Evolutionary conservation across 495 filamentous ascomycete species (phyloP).

Genomic region (Astrocystis sublimbata): DNA sequence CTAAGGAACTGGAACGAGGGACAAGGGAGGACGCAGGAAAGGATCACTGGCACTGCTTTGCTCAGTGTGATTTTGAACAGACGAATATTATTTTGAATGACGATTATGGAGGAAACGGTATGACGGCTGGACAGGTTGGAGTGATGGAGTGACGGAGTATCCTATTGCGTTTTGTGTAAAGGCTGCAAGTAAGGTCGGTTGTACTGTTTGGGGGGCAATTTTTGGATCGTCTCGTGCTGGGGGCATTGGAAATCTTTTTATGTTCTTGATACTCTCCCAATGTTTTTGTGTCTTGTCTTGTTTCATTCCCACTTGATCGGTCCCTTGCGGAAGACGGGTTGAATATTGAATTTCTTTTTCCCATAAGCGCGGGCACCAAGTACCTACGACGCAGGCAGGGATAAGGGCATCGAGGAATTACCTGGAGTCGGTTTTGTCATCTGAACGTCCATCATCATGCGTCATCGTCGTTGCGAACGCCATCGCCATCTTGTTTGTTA

Average conservation of each 20-base stretch:
- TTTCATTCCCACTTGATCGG: constrained; percentile 27
- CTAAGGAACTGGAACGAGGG: constrained; percentile 8
- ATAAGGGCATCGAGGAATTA: constrained; percentile 26
- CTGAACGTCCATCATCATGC: constrained; percentile 26
- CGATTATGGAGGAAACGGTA: constrained; percentile 17
- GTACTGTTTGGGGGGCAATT: constrained; percentile 9
- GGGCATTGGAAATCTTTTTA: constrained; percentile 18
- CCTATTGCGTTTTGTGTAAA: constrained; percentile 12
- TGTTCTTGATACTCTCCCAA: constrained; percentile 18
- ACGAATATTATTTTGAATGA: constrained; percentile 18
- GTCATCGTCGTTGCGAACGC: constrained; percentile 29
- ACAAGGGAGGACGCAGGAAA: background rate
- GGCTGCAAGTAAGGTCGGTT: constrained; percentile 4
- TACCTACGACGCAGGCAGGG: constrained; percentile 29
- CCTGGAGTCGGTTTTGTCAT: constrained; percentile 26
- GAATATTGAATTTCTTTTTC: constrained; percentile 30
- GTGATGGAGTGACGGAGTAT: constrained; percentile 20
- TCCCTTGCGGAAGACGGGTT: constrained; percentile 29
- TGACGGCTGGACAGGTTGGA: constrained; percentile 13
- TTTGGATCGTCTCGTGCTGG: constrained; percentile 1
- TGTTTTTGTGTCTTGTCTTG: constrained; percentile 15
- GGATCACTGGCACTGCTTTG: constrained; percentile 7
- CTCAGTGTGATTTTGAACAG: constrained; percentile 10
- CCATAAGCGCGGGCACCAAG: constrained; percentile 30
- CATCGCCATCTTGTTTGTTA: constrained; percentile 20